Evolutionary conservation across 495 filamentous ascomycete species (phyloP).

Genomic region (Evansstolkia leycettana): DNA sequence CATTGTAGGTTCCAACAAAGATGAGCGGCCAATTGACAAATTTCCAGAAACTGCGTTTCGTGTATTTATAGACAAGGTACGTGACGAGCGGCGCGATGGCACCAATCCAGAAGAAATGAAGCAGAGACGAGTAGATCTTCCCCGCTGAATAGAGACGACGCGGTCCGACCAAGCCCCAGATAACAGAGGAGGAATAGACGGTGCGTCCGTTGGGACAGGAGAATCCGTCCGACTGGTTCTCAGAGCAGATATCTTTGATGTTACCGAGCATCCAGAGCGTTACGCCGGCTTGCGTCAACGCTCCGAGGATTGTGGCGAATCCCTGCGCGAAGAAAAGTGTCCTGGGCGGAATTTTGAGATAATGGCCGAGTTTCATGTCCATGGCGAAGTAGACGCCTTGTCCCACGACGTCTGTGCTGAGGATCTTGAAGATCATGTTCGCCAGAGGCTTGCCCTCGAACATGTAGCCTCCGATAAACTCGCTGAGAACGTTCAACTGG

Average conservation of each 20-base stretch:
- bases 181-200: conserved; percentile 45
- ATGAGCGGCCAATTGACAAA: conserved; percentile 21
- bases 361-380: conserved; percentile 41
- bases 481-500: conserved; percentile 28
- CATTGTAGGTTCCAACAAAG: conserved; percentile 30
- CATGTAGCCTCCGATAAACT: conserved; percentile 40
- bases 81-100: conserved; percentile 30
- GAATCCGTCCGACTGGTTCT: conserved; percentile 39
- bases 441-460: conserved; percentile 37
- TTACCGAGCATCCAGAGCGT: conserved; percentile 47
- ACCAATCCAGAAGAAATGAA: conserved; percentile 42
- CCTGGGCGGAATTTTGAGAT: conserved; percentile 53
- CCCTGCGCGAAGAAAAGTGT: conserved; percentile 47
- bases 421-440: conserved; percentile 40
- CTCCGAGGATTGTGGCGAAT: conserved; percentile 40
- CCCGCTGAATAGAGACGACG: conserved; percentile 35
- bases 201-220: conserved; percentile 50
- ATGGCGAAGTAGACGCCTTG: conserved; percentile 21
- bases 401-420: conserved; percentile 8
- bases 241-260: conserved; percentile 39
- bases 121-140: conserved; percentile 27
- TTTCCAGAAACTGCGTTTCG: conserved; percentile 16
- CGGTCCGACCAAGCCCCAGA: conserved; percentile 43
- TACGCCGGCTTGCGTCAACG: conserved; percentile 44
- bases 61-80: conserved; percentile 34